A percentile compares a stretch with the other conserved stretches of the same genome.
Evolutionary conservation across 768 basidiomycete species (phyloP).

Genomic region (Tephrocybe sp.): DNA sequence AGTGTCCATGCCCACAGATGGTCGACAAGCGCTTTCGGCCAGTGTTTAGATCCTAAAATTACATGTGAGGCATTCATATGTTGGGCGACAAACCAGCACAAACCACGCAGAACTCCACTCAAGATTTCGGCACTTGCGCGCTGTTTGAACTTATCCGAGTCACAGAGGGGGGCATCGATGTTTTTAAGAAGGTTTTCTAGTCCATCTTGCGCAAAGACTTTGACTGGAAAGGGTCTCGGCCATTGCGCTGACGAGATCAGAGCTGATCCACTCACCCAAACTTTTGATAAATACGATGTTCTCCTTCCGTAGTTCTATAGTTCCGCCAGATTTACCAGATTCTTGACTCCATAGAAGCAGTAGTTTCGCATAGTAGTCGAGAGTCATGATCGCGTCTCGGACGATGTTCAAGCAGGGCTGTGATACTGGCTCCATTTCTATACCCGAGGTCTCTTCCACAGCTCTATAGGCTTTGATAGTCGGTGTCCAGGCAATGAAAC

Average conservation of each 20-base stretch:
- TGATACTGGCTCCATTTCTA: conserved; percentile 58
- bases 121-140: conserved; percentile 70
- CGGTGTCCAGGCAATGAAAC: conserved; percentile 75
- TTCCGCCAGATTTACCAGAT: conserved; percentile 53
- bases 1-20: conserved; percentile 75
- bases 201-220: conserved; percentile 56
- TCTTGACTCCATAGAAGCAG: conserved; percentile 79
- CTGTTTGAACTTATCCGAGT: conserved; percentile 82
- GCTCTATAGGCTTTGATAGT: conserved; percentile 60
- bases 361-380: conserved; percentile 61
- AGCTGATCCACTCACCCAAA: conserved; percentile 27
- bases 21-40: conserved; percentile 55
- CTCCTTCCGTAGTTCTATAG: conserved; percentile 57
- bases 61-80: not conserved
- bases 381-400: conserved; percentile 39
- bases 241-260: not conserved
- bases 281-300: conserved; percentile 43
- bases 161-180: conserved; percentile 62
- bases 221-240: conserved; percentile 42
- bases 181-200: conserved; percentile 53
- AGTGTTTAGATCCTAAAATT: conserved; percentile 76
- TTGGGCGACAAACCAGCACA: conserved; percentile 12
- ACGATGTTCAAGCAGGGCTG: conserved; percentile 53
- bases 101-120: conserved; percentile 74
- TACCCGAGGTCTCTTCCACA: conserved; percentile 34